Conservation (phyloP, 169 alveolate species). For the Plasmodium inui region DNA sequence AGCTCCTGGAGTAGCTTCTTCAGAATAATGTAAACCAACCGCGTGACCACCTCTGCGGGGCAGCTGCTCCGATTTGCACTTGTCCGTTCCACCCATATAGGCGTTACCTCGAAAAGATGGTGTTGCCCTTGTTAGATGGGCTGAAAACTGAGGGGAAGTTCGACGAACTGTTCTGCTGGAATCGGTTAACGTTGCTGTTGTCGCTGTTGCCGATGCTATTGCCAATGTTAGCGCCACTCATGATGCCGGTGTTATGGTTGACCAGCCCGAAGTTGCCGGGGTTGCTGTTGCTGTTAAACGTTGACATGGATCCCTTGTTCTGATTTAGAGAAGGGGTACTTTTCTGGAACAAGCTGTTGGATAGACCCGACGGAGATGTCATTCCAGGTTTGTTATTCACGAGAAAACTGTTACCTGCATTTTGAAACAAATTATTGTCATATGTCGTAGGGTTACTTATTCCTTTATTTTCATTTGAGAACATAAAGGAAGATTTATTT, state of each 20-base stretch:
- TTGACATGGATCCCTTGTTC: constrained; percentile 3
- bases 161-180: constrained; percentile 23
- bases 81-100: background rate
- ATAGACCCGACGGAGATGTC: background rate
- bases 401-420: background rate
- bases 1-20: background rate
- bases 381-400: background rate
- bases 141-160: constrained; percentile 5
- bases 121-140: constrained; percentile 5
- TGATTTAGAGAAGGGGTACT: constrained; percentile 5
- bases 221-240: background rate
- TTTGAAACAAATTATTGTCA: constrained; percentile 31
- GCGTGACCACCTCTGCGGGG: background rate
- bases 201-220: background rate
- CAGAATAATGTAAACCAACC: background rate
- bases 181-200: background rate
- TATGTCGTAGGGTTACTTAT: background rate
- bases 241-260: background rate
- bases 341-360: constrained; percentile 19
- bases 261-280: background rate
- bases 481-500: constrained; percentile 30
- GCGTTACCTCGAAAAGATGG: constrained; percentile 50
- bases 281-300: constrained; percentile 1
- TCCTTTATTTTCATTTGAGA: constrained; percentile 16
- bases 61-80: background rate